Base-by-base conservation (phyloP, 176 grass and related monocot species). In the Bromus sterilis region DNA sequence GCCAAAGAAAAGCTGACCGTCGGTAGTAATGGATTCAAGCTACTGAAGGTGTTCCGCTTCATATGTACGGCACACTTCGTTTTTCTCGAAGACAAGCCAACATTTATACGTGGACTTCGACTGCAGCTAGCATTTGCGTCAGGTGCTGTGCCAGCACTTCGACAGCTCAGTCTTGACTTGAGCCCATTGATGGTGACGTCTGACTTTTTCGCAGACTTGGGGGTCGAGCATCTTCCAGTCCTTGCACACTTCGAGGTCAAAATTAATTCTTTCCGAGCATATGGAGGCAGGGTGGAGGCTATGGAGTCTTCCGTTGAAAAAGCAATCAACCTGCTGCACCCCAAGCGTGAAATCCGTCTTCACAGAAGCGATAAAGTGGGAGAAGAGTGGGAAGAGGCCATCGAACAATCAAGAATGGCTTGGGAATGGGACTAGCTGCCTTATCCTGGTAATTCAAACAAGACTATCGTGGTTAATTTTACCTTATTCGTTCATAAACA, bases 91-190 rank as follows among this genome's bases (percentile, higher is more conserved):
- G n/a, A n/a, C n/a, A n/a, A n/a, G n/a, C n/a, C n/a, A n/a, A 42
- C 40, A 9, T 9, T 42, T 1, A 2, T 4, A 7, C 0, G 0
- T 21, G 49, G 18, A 53, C 49, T 48, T 13, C 44, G 18, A 53
- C 49, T 48, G 44, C 44, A 5, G 51, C 51, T 56, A 56, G 16
- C 21, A 56, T 56, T 56, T 23, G 51, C 2, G 0, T 6, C 51
- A n/a, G 51, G 20, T 56, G 51, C 51, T 56, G 0, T 56, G 51
- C 21, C 7, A 56, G 51, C 51, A 56, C 51, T 56, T 7, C 51
- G 0, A 1, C 0, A 0, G 2, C 51, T 56, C 21, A 0, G 0
- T 23, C 21, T 56, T 56, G 0, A 0, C 0, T 56, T 56, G 21
- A 8, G 0, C 18, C 7, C 51, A 10, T 21, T 23, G 6, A 1